Percentiles rank a stretch among this genome's conserved stretches.
These are phyloP conservation scores for Mortierella sp. DNA, from an alignment of 371 early-diverging fungal genomes.

Conservation along the genomic window DNA sequence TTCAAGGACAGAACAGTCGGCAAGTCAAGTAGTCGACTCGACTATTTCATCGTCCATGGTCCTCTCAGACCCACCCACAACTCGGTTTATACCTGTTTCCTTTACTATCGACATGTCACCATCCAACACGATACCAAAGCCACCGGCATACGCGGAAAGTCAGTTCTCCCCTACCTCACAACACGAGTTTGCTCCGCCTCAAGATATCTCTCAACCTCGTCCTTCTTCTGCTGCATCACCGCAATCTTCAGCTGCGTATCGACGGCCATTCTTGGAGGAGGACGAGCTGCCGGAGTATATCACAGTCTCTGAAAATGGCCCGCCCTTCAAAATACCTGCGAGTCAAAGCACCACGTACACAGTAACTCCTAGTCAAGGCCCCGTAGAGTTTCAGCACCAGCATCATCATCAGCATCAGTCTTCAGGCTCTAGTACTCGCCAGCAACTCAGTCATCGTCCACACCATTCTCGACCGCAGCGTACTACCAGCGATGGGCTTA, in stretches of 20 bases:
- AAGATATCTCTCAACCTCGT: too few relatives aligned
- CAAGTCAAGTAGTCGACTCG: too few relatives aligned
- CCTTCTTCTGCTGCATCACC: neutral
- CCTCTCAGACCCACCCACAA: too few relatives aligned
- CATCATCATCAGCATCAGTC: neutral
- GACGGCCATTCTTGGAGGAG: constrained; percentile 25
- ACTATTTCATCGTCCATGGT: too few relatives aligned
- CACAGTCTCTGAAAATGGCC: constrained; percentile 2
- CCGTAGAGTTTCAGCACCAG: constrained; percentile 27
- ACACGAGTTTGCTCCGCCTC: too few relatives aligned
- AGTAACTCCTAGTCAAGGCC: constrained; percentile 30
- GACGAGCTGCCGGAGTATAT: constrained; percentile 37
- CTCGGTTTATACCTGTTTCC: too few relatives aligned
- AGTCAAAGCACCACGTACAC: constrained; percentile 35
- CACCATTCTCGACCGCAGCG: neutral
- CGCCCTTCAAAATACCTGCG: constrained; percentile 24
- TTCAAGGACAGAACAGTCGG: too few relatives aligned
- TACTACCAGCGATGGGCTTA: neutral
- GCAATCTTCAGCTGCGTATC: constrained; percentile 2
- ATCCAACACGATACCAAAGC: too few relatives aligned
- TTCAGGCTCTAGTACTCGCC: too few relatives aligned
- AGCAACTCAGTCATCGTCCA: neutral
- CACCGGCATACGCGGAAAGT: too few relatives aligned
- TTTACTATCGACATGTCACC: too few relatives aligned
- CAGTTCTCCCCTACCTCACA: too few relatives aligned